Evolutionary conservation across 192 early-diverging fungal species (phyloP), one percentile per base, ranked within the genome.

Genomic region (Linnemannia exigua): DNA sequence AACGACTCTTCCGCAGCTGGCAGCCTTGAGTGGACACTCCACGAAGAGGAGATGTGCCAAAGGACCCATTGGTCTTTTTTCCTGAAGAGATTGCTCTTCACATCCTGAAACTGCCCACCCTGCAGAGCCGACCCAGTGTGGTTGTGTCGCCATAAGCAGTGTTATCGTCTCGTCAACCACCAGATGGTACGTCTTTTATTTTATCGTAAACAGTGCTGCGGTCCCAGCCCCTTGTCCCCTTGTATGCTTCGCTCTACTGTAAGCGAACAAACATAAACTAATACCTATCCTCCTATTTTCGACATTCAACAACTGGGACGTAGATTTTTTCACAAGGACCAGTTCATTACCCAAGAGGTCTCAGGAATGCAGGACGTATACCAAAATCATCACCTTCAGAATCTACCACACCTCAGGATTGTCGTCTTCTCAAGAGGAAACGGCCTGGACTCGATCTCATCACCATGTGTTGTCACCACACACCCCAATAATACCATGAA

Each of bases 401-500:
- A 46, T n/a, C 72, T 72, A 68, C 12, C 12, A 25, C 28, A 63
- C 31, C 58, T 25, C 25, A 63, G 12, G 58, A 63, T 63, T 25
- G 28, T 31, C 28, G 58, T 63, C 3, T 15, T 12, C 50, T 47
- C 31, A 74, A 74, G 50, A 46, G 72, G 47, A 74, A 54, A 37
- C 48, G 72, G 9, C 2, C 72, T 17, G 58, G 28, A 63, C 58
- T 25, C 50, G 0, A 86, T 86, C n/a, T 71, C 79, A 1, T 86
- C 75, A 74, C 84, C 84, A 0, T 86, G 72, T 46, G 79, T 86
- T 20, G 84, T 86, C 17, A 86, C 84, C 0, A 86, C 84, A 0
- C 84, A 86, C 16, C 70, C 75, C 4, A 78, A 86, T 35, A 86
- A 86, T 47, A 86, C 84, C 15, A 66, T 86, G 84, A 86, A 86